phyloP scores from a whole-genome alignment of 164 flowering plant species.

The Berberis thunbergii region DNA sequence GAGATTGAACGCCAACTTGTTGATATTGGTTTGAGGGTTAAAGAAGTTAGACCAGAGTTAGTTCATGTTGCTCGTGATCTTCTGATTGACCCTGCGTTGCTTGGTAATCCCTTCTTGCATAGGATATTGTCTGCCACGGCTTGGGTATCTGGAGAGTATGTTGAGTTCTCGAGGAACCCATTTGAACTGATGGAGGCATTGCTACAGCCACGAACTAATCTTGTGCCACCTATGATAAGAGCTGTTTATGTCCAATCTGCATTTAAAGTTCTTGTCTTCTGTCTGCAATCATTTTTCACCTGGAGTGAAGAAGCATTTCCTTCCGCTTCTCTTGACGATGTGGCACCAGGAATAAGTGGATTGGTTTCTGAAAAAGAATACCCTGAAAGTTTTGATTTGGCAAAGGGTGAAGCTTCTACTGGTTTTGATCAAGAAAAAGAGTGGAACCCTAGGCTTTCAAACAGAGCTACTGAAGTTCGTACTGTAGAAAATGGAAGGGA shows the following conservation, averaged over 20 bases:
- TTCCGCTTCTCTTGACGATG: conserved; percentile 19
- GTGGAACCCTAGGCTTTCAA: conserved; percentile 19
- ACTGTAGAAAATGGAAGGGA: conserved; percentile 13
- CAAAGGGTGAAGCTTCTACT: conserved; percentile 14
- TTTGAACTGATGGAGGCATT: conserved; percentile 76
- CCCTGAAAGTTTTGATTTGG: conserved; percentile 17
- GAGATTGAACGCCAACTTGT: conserved; percentile 82
- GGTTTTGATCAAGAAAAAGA: conserved; percentile 21
- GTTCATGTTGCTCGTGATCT: conserved; percentile 68
- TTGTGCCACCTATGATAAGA: conserved; percentile 65
- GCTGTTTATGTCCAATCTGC: conserved; percentile 79
- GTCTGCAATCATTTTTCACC: conserved; percentile 36
- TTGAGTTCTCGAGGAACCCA: conserved; percentile 65
- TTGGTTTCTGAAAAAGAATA: conserved; percentile 10
- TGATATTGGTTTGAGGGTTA: conserved; percentile 86
- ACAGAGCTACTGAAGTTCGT: conserved; percentile 17
- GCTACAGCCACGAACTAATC: conserved; percentile 75
- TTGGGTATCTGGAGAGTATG: conserved; percentile 88
- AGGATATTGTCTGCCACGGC: conserved; percentile 77
- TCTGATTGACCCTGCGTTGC: conserved; percentile 90
- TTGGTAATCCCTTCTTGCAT: conserved; percentile 67
- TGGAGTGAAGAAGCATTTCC: conserved; percentile 20
- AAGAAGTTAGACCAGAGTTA: conserved; percentile 73
- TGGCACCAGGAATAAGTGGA: conserved; percentile 15
- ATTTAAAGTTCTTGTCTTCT: conserved; percentile 63